These are phyloP conservation scores for Phytophthora fragariaefolia DNA, from an alignment of 352 stramenopile genomes.

Conservation along the genomic window DNA sequence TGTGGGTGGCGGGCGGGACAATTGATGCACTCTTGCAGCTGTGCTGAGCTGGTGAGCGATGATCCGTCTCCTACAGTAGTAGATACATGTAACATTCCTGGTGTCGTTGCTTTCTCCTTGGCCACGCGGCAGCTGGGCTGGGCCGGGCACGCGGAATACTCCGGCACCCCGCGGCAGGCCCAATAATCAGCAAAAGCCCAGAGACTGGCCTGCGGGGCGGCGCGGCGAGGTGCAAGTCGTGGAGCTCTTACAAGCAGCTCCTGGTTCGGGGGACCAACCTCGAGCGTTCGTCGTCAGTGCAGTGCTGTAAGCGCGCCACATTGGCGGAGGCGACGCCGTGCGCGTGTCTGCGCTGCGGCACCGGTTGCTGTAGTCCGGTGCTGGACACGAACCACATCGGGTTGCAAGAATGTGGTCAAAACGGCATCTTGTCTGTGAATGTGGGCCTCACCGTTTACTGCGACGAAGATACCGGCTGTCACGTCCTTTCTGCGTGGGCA, in stretches of 20 bases:
- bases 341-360: conserved; percentile 21
- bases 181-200: conserved; percentile 20
- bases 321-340: conserved; percentile 15
- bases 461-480: neutral
- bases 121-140: conserved; percentile 13
- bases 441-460: conserved; percentile 15
- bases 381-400: neutral
- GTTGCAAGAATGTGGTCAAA: neutral
- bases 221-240: too few relatives aligned
- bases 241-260: too few relatives aligned
- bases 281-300: neutral
- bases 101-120: neutral
- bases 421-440: conserved; percentile 12
- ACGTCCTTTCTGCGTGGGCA: too few relatives aligned
- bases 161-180: neutral
- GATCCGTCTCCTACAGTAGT: too few relatives aligned
- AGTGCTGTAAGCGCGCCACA: conserved; percentile 18
- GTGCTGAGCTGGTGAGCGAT: neutral
- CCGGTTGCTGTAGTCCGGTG: neutral
- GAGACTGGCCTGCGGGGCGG: neutral
- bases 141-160: conserved; percentile 26
- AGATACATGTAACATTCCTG: too few relatives aligned
- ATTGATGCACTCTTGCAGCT: neutral
- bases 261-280: too few relatives aligned
- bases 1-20: neutral